Conservation (phyloP, 2,329 filamentous ascomycete genomes). For the Apiospora hydei region DNA sequence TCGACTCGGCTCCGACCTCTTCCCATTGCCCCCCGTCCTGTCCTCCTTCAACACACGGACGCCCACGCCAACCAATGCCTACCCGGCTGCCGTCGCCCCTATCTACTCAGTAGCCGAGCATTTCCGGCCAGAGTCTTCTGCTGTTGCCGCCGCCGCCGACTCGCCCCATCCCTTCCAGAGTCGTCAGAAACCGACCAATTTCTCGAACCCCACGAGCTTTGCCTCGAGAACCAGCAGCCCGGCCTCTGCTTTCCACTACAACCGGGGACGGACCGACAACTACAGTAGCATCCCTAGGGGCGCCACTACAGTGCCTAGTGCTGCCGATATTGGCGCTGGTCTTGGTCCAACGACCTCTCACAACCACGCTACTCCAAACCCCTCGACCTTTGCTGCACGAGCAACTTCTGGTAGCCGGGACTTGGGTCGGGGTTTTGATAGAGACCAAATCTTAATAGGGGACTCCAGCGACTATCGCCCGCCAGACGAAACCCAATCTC, state of each 20-base stretch:
- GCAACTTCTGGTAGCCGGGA: constrained; percentile 22
- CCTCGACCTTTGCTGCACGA: constrained; percentile 13
- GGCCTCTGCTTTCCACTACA: constrained; percentile 27
- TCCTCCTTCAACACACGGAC: constrained; percentile 17
- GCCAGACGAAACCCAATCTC: constrained; percentile 26
- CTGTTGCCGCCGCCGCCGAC: neutral
- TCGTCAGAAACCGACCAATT: constrained; percentile 14
- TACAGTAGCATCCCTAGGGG: constrained; percentile 9
- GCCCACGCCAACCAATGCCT: neutral
- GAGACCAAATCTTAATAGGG: constrained; percentile 24
- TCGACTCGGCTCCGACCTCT: constrained; percentile 10
- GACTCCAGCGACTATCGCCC: constrained; percentile 18
- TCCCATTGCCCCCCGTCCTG: neutral
- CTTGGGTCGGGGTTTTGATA: constrained; percentile 13
- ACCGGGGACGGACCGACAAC: constrained; percentile 23
- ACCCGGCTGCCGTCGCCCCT: constrained; percentile 7
- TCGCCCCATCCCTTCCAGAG: neutral
- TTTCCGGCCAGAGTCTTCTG: neutral
- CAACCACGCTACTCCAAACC: constrained; percentile 17
- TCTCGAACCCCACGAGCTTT: constrained; percentile 19
- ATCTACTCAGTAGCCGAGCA: neutral
- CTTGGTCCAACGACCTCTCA: constrained; percentile 7
- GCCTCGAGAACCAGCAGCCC: constrained; percentile 20
- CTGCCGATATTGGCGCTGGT: constrained; percentile 13
- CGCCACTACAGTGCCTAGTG: constrained; percentile 17